A percentile compares a stretch with the other conserved stretches of the same genome.
These are phyloP conservation scores for Viridothelium virens DNA, from an alignment of 495 filamentous ascomycete species.

Conservation along the genomic window DNA sequence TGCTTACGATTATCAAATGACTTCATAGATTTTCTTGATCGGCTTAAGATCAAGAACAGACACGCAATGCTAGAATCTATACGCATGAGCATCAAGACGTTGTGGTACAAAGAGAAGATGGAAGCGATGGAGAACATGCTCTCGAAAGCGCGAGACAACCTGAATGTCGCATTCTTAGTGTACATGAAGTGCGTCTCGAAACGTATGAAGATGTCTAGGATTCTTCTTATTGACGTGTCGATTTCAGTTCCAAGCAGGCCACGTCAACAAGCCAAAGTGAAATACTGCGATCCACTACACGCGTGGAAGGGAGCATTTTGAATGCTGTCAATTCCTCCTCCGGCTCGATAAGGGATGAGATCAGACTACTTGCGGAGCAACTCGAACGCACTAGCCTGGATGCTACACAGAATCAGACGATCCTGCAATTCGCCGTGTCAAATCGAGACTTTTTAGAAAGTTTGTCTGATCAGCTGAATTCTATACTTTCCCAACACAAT, in stretches of 20 bases:
- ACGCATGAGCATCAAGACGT: constrained; percentile 8
- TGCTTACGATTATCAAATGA: constrained; percentile 8
- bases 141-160: constrained; percentile 2
- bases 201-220: neutral
- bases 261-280: constrained; percentile 7
- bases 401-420: neutral
- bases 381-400: constrained; percentile 11
- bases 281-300: neutral
- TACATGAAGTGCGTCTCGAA: constrained; percentile 9
- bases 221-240: neutral
- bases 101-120: constrained; percentile 10
- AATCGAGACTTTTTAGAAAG: constrained; percentile 7
- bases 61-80: constrained; percentile 7
- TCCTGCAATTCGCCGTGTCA: neutral
- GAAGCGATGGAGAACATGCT: constrained; percentile 4
- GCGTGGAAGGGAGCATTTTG: neutral
- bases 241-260: constrained; percentile 10
- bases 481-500: neutral
- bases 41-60: constrained; percentile 4
- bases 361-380: constrained; percentile 9
- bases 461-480: constrained; percentile 4
- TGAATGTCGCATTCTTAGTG: constrained; percentile 5
- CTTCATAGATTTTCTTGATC: constrained; percentile 2
- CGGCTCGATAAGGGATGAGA: neutral
- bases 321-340: neutral